phyloP scores from a whole-genome alignment of 192 early-diverging fungal species.

The Kickxella alabastrina region DNA sequence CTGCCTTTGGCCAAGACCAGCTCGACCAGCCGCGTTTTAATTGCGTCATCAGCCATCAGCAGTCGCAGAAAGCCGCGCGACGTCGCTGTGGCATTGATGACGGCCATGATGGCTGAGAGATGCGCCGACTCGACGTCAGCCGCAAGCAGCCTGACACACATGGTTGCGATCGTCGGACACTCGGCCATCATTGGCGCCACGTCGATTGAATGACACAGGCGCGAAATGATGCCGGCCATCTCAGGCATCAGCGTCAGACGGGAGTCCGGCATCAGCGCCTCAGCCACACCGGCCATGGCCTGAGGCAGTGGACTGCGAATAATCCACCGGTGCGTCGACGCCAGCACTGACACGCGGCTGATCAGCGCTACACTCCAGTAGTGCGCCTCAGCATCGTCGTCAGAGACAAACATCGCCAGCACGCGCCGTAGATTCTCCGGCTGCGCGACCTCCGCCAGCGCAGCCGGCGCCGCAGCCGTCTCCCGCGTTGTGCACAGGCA shows the following conservation, averaged over 20 bases:
- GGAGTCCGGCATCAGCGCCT: conserved; percentile 1
- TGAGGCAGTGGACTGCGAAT: conserved; percentile 29
- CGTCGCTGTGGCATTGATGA: conserved; percentile 31
- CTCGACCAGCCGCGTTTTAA: too few relatives aligned
- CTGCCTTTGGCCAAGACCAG: not conserved
- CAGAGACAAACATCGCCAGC: conserved; percentile 22
- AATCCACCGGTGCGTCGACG: conserved; percentile 39
- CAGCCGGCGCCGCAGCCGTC: too few relatives aligned
- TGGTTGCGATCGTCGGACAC: conserved; percentile 12
- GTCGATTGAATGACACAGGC: conserved; percentile 28
- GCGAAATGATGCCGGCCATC: conserved; percentile 28
- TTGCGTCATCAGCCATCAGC: too few relatives aligned
- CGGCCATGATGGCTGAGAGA: conserved; percentile 17
- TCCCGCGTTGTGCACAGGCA: conserved; percentile 18
- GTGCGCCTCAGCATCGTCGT: conserved; percentile 31
- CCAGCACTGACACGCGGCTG: conserved; percentile 13
- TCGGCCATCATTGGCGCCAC: conserved; percentile 14
- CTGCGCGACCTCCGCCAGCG: conserved; percentile 16
- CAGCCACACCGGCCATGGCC: conserved; percentile 12
- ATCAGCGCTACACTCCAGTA: conserved; percentile 39
- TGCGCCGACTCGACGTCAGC: conserved; percentile 20
- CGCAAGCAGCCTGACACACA: conserved; percentile 15
- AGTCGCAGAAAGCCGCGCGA: conserved; percentile 24
- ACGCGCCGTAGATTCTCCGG: conserved; percentile 39
- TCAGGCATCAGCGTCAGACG: conserved; percentile 29